Evolutionary conservation across 2,329 filamentous ascomycete genomes (phyloP).

Genomic region (Lecanoromycetidae sp.): DNA sequence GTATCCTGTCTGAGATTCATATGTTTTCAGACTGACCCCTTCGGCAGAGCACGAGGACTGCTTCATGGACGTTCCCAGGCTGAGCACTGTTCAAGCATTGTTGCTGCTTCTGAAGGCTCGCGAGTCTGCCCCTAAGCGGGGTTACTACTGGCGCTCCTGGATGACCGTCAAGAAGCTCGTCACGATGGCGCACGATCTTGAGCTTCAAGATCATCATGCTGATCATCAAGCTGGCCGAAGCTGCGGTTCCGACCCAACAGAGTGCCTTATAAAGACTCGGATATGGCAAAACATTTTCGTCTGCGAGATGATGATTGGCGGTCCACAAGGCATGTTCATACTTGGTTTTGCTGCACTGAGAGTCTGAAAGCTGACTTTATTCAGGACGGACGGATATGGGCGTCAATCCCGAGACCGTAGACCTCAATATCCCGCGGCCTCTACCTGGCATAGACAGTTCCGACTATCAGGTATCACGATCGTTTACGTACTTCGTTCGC

Average conservation of each 20-base stretch:
- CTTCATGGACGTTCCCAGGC: conserved; percentile 80
- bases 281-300: conserved; percentile 83
- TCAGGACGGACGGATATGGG: conserved; percentile 66
- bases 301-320: conserved; percentile 85
- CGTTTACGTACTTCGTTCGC: conserved; percentile 70
- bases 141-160: conserved; percentile 96
- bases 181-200: conserved; percentile 84
- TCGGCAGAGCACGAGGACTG: conserved; percentile 69
- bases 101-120: conserved; percentile 80
- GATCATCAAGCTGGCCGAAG: conserved; percentile 57
- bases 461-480: conserved; percentile 66
- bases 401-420: conserved; percentile 62
- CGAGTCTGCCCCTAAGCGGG: conserved; percentile 81
- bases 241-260: conserved; percentile 57
- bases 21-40: conserved; percentile 24
- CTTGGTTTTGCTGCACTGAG: neutral
- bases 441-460: conserved; percentile 57
- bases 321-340: conserved; percentile 61
- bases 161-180: conserved; percentile 88
- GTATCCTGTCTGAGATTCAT: conserved; percentile 22
- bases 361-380: conserved; percentile 17
- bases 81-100: conserved; percentile 86
- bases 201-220: conserved; percentile 74
- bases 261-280: conserved; percentile 73
- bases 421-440: conserved; percentile 55